phyloP scores from a whole-genome alignment of 495 filamentous ascomycete species.

The Aspergillus steynii region DNA sequence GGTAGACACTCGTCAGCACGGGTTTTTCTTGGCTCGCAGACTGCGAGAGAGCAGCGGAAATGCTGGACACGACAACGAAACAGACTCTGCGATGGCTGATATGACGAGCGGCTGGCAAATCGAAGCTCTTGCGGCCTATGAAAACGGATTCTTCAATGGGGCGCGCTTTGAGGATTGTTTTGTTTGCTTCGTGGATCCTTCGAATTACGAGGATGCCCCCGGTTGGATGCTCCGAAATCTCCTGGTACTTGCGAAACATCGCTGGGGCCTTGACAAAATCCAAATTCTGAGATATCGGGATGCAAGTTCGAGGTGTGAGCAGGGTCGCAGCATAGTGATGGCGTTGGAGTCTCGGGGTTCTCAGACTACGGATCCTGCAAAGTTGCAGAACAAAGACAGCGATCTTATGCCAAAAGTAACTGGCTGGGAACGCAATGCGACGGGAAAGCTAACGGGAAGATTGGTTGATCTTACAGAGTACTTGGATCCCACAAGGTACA shows the following conservation, averaged over 20 bases:
- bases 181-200: conserved; percentile 87
- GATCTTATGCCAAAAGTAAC: conserved; percentile 79
- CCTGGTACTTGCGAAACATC: conserved; percentile 76
- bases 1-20: conserved; percentile 78
- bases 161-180: conserved; percentile 69
- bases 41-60: conserved; percentile 28
- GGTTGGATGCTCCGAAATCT: conserved; percentile 94
- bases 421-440: conserved; percentile 87
- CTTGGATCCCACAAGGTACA: conserved; percentile 78
- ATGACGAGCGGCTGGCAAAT: conserved; percentile 61
- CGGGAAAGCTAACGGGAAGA: conserved; percentile 71
- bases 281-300: conserved; percentile 93
- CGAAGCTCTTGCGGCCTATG: conserved; percentile 71
- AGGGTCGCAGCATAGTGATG: conserved; percentile 77
- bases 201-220: conserved; percentile 80
- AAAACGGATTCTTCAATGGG: conserved; percentile 81
- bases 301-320: conserved; percentile 68
- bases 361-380: conserved; percentile 19
- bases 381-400: conserved; percentile 30
- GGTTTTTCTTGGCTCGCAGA: conserved; percentile 90
- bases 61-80: not conserved
- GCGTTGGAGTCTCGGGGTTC: conserved; percentile 56
- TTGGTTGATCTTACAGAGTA: conserved; percentile 82
- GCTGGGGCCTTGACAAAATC: conserved; percentile 74
- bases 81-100: not conserved